phyloP scores from a whole-genome alignment of 306 rosid genomes.

The Cajanus cajan region DNA sequence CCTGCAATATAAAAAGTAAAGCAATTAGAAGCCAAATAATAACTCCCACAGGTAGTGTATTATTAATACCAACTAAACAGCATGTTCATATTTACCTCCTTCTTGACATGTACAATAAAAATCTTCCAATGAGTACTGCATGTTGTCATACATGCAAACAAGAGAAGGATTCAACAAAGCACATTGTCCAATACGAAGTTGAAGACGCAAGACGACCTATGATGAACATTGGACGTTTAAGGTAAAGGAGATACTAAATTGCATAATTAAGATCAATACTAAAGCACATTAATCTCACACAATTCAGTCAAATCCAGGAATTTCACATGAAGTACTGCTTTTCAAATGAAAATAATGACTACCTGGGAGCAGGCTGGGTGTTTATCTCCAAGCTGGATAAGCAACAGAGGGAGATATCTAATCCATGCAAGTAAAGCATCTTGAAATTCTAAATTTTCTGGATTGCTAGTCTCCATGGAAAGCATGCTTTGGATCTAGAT shows the following conservation, averaged over 20 bases:
- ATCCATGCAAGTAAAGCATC: slow-evolving; percentile 61
- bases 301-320: slow-evolving; percentile 14
- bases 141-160: slow-evolving; percentile 52
- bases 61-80: slow-evolving; percentile 6
- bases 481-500: slow-evolving; percentile 51
- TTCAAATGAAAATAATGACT: slow-evolving; percentile 25
- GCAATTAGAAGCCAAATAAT: slow-evolving; percentile 25
- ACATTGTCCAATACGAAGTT: slow-evolving; percentile 63
- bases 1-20: slow-evolving; percentile 52
- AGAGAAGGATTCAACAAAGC: slow-evolving; percentile 56
- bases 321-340: slow-evolving; percentile 14
- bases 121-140: slow-evolving; percentile 53
- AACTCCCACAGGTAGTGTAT: background rate
- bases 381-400: slow-evolving; percentile 67
- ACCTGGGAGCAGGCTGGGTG: slow-evolving; percentile 64
- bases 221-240: slow-evolving; percentile 23
- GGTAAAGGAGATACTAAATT: background rate
- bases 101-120: slow-evolving; percentile 49
- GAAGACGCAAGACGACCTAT: slow-evolving; percentile 68
- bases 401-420: slow-evolving; percentile 66
- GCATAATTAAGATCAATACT: slow-evolving; percentile 21
- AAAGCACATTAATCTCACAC: background rate
- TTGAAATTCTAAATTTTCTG: slow-evolving; percentile 51
- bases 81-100: slow-evolving; percentile 52
- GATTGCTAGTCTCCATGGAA: slow-evolving; percentile 45